These are phyloP conservation scores for Zea luxurians DNA, from an alignment of 176 grass and related monocot species.

Conservation along the genomic window DNA sequence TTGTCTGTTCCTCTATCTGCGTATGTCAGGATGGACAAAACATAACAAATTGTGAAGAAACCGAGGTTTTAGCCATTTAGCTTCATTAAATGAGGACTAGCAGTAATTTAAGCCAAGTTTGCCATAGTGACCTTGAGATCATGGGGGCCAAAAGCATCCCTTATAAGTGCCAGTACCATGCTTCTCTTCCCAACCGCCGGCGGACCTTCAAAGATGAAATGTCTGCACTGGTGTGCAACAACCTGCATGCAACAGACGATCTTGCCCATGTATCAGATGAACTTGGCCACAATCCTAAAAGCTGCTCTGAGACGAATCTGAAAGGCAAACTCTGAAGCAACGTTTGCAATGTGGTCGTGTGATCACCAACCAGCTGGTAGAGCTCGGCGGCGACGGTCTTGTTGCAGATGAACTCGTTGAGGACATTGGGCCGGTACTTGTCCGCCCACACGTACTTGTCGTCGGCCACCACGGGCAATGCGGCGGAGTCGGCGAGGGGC, in stretches of 20 bases:
- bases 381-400: slow-evolving; percentile 39
- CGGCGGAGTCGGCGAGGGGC: not conserved
- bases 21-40: slow-evolving; percentile 4
- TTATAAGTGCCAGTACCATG: slow-evolving; percentile 60
- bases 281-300: not conserved
- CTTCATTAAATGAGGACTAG: not conserved
- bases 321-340: not conserved
- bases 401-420: slow-evolving; percentile 69
- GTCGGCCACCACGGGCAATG: not conserved
- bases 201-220: slow-evolving; percentile 66
- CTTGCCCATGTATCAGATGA: not conserved
- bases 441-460: slow-evolving; percentile 59
- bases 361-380: slow-evolving; percentile 53
- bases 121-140: slow-evolving; percentile 31
- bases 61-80: not conserved
- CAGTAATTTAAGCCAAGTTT: not conserved
- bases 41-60: not conserved
- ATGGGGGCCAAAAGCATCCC: slow-evolving; percentile 49
- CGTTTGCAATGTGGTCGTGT: not conserved
- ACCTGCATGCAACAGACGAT: slow-evolving; percentile 35
- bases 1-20: slow-evolving; percentile 46
- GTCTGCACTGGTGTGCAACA: slow-evolving; percentile 16
- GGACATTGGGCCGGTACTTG: slow-evolving; percentile 51
- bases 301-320: not conserved
- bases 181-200: slow-evolving; percentile 56